Evolutionary conservation across 148 eudicot species (phyloP).

Genomic region (Fallopia convolvulus): DNA sequence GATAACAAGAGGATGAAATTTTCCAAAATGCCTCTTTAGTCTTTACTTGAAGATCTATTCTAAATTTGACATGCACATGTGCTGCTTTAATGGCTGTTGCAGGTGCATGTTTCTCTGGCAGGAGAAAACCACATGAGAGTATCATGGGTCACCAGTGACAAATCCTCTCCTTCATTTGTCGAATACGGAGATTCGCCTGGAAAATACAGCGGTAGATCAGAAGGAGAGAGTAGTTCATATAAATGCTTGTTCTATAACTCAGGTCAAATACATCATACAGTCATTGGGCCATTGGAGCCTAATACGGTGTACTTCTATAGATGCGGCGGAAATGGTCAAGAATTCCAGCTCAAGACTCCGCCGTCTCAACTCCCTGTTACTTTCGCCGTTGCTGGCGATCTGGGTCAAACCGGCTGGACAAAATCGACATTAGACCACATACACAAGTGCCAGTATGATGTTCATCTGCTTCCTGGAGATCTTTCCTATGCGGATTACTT

Average conservation of each 20-base stretch:
- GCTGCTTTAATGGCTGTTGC: slow-evolving; percentile 13
- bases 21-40: neutral
- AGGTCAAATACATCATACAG: slow-evolving; percentile 82
- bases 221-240: slow-evolving; percentile 76
- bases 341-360: slow-evolving; percentile 72
- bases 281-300: slow-evolving; percentile 78
- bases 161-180: slow-evolving; percentile 65
- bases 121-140: slow-evolving; percentile 76
- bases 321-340: slow-evolving; percentile 77
- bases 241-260: slow-evolving; percentile 58
- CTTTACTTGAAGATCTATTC: neutral
- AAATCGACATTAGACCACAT: slow-evolving; percentile 85
- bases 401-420: slow-evolving; percentile 99
- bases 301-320: slow-evolving; percentile 62
- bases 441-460: slow-evolving; percentile 65
- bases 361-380: slow-evolving; percentile 77
- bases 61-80: neutral
- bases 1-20: neutral
- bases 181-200: slow-evolving; percentile 81
- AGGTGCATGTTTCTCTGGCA: slow-evolving; percentile 96
- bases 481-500: slow-evolving; percentile 87
- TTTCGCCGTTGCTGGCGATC: slow-evolving; percentile 90
- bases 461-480: slow-evolving; percentile 87
- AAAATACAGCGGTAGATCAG: slow-evolving; percentile 38
- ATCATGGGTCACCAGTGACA: slow-evolving; percentile 66